Evolutionary conservation across 106 monocot species (phyloP).

Genomic region (Gastrodia elata): DNA sequence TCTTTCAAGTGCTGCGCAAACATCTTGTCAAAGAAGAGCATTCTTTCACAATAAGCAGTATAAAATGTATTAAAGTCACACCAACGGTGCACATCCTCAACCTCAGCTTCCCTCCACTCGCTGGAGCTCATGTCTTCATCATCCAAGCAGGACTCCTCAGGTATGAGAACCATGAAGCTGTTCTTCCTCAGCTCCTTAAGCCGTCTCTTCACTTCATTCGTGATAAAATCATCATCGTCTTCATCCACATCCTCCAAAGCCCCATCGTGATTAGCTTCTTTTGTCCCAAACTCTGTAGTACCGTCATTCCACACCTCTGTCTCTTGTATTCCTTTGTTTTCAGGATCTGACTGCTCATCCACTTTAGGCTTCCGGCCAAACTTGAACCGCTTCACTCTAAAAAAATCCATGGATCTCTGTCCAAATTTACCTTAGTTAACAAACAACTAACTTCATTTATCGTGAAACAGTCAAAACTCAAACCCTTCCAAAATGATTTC

Average conservation of each 20-base stretch:
- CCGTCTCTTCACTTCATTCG: constrained; percentile 85
- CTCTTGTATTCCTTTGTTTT: not conserved
- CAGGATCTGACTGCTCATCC: constrained; percentile 12
- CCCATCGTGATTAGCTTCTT: constrained; percentile 1
- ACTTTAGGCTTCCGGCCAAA: constrained; percentile 20
- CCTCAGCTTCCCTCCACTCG: constrained; percentile 59
- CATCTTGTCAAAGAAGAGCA: constrained; percentile 84
- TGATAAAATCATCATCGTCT: constrained; percentile 95
- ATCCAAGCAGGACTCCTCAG: constrained; percentile 56
- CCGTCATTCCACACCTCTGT: constrained; percentile 8
- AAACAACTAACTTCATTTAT: not conserved
- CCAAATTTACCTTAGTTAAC: not conserved
- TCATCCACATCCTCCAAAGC: constrained; percentile 41
- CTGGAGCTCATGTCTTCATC: constrained; percentile 64
- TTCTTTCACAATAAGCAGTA: constrained; percentile 66
- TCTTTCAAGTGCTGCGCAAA: constrained; percentile 44
- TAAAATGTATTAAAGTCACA: constrained; percentile 68
- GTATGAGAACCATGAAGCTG: constrained; percentile 96
- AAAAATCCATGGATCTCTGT: constrained; percentile 50
- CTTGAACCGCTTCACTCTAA: constrained; percentile 39
- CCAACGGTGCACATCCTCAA: constrained; percentile 29
- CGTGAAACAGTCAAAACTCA: not conserved
- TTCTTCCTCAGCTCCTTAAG: constrained; percentile 94
- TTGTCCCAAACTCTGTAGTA: constrained; percentile 14
- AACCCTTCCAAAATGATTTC: not conserved